Evolutionary conservation across 495 filamentous ascomycete species (phyloP), one percentile per base, ranked within the genome.

Genomic region (Collariella sp.): DNA sequence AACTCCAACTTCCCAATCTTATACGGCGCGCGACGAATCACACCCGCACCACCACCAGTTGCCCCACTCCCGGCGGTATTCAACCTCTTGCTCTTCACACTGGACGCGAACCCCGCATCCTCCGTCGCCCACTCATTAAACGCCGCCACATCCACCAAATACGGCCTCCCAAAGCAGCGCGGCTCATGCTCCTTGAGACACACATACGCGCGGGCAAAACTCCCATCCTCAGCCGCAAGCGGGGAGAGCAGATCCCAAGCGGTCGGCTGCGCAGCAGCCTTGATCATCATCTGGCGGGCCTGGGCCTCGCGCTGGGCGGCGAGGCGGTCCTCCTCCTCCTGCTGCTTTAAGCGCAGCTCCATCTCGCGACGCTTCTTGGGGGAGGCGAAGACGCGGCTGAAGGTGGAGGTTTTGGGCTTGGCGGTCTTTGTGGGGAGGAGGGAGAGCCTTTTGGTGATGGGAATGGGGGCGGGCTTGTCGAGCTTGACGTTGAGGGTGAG

Each of bases 41-140:
- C 77, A 11, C 38, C 31, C n/a, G n/a, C n/a, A n/a, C n/a, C n/a
- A n/a, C n/a, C n/a, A n/a, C n/a, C n/a, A n/a, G n/a, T n/a, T n/a
- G 29, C 26, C 35, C 9, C 35, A 7, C 24, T 34, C 0, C 24
- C 75, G 1, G 73, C 66, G 12, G 79, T 82, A 56, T 77, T 84
- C 19, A 79, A 73, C 56, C 89, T 87, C 76, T 94, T 96, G 73
- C 86, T 95, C 76, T 91, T 95, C 35, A 95, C 83, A 65, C 87
- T 94, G 44, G 77, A 81, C 12, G 83, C 78, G 38, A 76, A 74
- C 20, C 61, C 68, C 31, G 82, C 79, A 45, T 91, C 85, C 61
- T 98, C 93, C 15, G 84, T 82, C 11, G 93, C 94, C 93, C 93
- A 98, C 71, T 98, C 94, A 63, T 98, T 98, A 75, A 95, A 98